These are phyloP conservation scores for Paracoccidioides lutzii DNA, from an alignment of 2,329 filamentous ascomycete species.

Conservation along the genomic window DNA sequence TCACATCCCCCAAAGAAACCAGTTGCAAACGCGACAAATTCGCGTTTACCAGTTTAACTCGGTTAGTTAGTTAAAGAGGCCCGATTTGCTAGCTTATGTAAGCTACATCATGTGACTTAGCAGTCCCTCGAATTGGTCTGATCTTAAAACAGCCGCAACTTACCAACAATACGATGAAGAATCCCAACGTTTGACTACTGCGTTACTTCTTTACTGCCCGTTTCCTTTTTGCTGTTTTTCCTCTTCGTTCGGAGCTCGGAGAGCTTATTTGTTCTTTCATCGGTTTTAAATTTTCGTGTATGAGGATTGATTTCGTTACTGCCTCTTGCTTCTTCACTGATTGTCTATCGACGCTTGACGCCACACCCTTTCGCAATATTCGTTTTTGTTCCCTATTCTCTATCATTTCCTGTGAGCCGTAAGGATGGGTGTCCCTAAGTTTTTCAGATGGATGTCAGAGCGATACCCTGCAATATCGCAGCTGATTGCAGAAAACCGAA, in stretches of 20 bases:
- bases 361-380: background rate
- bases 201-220: conserved; percentile 4
- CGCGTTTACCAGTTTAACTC: too few relatives aligned
- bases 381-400: background rate
- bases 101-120: too few relatives aligned
- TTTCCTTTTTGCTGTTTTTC: conserved; percentile 12
- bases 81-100: too few relatives aligned
- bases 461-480: conserved; percentile 97
- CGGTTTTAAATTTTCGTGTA: conserved; percentile 7
- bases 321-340: background rate
- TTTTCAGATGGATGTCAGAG: conserved; percentile 98
- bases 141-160: conserved; percentile 6
- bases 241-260: conserved; percentile 7
- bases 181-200: conserved; percentile 2
- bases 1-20: background rate
- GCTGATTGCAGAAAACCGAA: conserved; percentile 95
- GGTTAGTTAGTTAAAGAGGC: too few relatives aligned
- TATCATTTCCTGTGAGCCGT: conserved; percentile 11
- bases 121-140: background rate
- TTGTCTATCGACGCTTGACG: background rate
- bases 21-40: conserved; percentile 1
- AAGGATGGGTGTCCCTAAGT: conserved; percentile 63
- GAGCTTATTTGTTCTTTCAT: background rate
- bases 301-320: conserved; percentile 12
- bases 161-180: background rate